Base-by-base conservation (phyloP, 1,284 basidiomycete genomes). In the Crepidotus sp. region DNA sequence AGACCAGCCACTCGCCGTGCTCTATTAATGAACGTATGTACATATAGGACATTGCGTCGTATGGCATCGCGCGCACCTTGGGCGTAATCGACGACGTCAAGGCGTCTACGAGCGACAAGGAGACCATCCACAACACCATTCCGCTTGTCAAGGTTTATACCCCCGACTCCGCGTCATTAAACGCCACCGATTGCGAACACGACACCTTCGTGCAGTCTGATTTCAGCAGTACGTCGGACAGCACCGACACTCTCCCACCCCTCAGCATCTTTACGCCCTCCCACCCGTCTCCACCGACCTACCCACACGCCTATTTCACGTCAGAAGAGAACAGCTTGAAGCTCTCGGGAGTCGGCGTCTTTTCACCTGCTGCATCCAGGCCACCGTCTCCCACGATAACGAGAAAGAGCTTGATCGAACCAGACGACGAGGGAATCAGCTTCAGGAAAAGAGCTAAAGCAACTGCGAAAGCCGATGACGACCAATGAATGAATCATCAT, bases 21-120 rank as follows among this genome's bases (percentile, higher is more conserved):
- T 4, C 25, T 15, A 33, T 36, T 11, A 6, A 14, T 13, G 11
- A 22, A 19, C 24, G 32, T 49, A 32, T 32, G n/a, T n/a, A n/a
- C 14, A 46, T 46, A 27, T 54, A 88, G 84, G 84, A 88, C 58
- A 76, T 88, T 43, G 69, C 76, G 6, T 83, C 85, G n/a, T 88
- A 88, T 55, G 75, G 77, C 43, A 81, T 88, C 55, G 85, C 81
- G n/a, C 78, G 84, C 47, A 87, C 83, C 4, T 70, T 88, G 35
- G 85, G 84, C 21, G 73, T 86, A 48, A 72, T 83, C 50, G 81
- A 84, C 60, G 72, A 75, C 49, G 75, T 77, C 45, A 77, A 77
- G 58, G 80, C 80, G 0, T 79, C 79, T 17, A 83, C 80, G 17
- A 76, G 69, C 59, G 79, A 80, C 49, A 68, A 66, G 46, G 51